Evolutionary conservation across 352 stramenopile genomes (phyloP).

Genomic region (Elongisporangium anandrum): DNA sequence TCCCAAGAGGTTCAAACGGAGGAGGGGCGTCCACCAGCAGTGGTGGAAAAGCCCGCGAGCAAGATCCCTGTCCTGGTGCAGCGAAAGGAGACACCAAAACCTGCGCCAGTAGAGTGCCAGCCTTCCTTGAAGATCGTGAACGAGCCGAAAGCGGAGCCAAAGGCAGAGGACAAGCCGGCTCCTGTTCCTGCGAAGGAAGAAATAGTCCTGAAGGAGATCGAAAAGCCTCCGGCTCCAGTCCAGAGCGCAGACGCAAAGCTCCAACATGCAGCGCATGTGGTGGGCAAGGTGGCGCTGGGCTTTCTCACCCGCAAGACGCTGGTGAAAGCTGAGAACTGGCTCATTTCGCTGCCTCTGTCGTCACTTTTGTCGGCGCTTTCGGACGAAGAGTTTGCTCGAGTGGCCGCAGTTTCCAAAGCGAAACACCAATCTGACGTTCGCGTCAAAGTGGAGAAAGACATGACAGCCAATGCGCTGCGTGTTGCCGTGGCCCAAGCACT

Average conservation of each 20-base stretch:
- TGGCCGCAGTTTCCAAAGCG: not conserved
- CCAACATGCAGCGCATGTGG: conserved; percentile 32
- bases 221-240: conserved; percentile 2
- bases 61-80: conserved; percentile 8
- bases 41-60: conserved; percentile 4
- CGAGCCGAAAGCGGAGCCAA: conserved; percentile 4
- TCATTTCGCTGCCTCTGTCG: conserved; percentile 27
- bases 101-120: not conserved
- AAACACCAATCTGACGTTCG: conserved; percentile 19
- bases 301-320: conserved; percentile 36
- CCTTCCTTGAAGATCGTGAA: not conserved
- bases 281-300: conserved; percentile 48
- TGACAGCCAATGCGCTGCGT: conserved; percentile 61
- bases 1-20: conserved; percentile 31
- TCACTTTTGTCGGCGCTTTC: conserved; percentile 27
- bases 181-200: not conserved
- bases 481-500: conserved; percentile 37
- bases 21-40: not conserved
- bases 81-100: not conserved
- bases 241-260: conserved; percentile 1
- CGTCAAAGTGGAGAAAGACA: conserved; percentile 35
- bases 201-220: not conserved
- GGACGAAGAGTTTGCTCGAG: conserved; percentile 18
- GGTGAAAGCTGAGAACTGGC: conserved; percentile 45
- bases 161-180: conserved; percentile 3